phyloP scores from a whole-genome alignment of 1,284 basidiomycete genomes.

The Microbotryum scabiosae region DNA sequence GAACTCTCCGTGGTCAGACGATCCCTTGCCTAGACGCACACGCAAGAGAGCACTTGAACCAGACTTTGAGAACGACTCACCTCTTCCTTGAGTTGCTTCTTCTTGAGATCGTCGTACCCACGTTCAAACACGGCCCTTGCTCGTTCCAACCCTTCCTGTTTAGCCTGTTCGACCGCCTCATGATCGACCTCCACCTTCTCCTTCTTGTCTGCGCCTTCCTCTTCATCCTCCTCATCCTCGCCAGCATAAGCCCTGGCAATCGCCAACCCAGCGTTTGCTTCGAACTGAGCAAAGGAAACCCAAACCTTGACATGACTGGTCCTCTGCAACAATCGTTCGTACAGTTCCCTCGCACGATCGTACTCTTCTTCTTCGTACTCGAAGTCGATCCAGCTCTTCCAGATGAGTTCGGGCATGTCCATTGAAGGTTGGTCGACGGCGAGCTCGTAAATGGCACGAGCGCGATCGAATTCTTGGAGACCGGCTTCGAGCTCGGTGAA shows the following conservation, averaged over 20 bases:
- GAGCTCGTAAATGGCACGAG: slow-evolving; percentile 91
- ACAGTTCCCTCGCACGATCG: slow-evolving; percentile 71
- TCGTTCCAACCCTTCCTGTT: slow-evolving; percentile 53
- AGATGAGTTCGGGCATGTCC: slow-evolving; percentile 79
- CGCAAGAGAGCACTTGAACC: background rate
- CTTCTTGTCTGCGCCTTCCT: slow-evolving; percentile 59
- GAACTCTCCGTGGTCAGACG: background rate
- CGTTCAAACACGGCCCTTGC: slow-evolving; percentile 74
- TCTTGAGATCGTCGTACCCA: slow-evolving; percentile 76
- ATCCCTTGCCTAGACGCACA: too few relatives aligned
- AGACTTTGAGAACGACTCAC: slow-evolving; percentile 45
- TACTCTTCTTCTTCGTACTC: slow-evolving; percentile 91
- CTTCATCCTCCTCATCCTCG: slow-evolving; percentile 55
- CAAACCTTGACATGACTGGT: slow-evolving; percentile 84
- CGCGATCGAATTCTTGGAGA: slow-evolving; percentile 82
- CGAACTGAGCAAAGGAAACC: slow-evolving; percentile 45
- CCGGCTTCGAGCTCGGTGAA: slow-evolving; percentile 91
- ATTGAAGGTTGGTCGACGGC: slow-evolving; percentile 82
- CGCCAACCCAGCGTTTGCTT: slow-evolving; percentile 35
- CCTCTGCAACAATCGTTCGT: slow-evolving; percentile 75
- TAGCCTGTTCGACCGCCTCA: slow-evolving; percentile 46
- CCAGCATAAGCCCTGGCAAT: slow-evolving; percentile 33
- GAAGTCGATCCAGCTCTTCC: slow-evolving; percentile 84
- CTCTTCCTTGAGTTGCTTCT: slow-evolving; percentile 74
- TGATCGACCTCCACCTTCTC: slow-evolving; percentile 49